Evolutionary conservation across 495 filamentous ascomycete species (phyloP).

Genomic region (Sordaria brevicollis): DNA sequence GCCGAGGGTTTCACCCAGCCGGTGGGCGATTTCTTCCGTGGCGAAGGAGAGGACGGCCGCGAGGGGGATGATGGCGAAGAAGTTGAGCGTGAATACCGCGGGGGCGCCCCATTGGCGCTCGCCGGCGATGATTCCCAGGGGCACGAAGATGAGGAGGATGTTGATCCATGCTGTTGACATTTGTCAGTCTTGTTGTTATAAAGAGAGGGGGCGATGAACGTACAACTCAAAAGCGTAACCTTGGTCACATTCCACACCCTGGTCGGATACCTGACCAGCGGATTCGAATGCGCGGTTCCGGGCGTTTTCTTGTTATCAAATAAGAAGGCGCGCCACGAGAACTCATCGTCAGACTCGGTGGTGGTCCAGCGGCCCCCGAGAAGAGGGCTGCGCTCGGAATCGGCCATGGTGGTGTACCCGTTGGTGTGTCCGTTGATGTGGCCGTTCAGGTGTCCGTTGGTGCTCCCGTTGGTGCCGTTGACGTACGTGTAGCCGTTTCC

Average conservation of each 20-base stretch:
- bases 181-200: background rate
- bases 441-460: background rate
- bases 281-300: slow-evolving; percentile 35
- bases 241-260: slow-evolving; percentile 40
- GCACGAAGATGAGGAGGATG: slow-evolving; percentile 78
- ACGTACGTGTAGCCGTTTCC: background rate
- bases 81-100: slow-evolving; percentile 79
- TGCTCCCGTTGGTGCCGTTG: background rate
- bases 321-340: slow-evolving; percentile 28
- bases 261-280: slow-evolving; percentile 49
- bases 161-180: slow-evolving; percentile 59
- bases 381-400: background rate
- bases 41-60: slow-evolving; percentile 90
- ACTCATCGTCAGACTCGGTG: slow-evolving; percentile 2
- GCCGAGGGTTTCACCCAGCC: slow-evolving; percentile 81
- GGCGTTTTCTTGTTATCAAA: slow-evolving; percentile 34
- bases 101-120: slow-evolving; percentile 61
- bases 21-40: slow-evolving; percentile 79
- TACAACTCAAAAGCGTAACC: slow-evolving; percentile 45
- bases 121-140: slow-evolving; percentile 75
- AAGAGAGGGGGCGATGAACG: slow-evolving; percentile 5
- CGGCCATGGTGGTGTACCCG: background rate
- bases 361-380: background rate
- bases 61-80: slow-evolving; percentile 89
- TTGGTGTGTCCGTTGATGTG: background rate